Conservation (phyloP, 495 filamentous ascomycete species). For the Hyaloscypha finlandica region DNA sequence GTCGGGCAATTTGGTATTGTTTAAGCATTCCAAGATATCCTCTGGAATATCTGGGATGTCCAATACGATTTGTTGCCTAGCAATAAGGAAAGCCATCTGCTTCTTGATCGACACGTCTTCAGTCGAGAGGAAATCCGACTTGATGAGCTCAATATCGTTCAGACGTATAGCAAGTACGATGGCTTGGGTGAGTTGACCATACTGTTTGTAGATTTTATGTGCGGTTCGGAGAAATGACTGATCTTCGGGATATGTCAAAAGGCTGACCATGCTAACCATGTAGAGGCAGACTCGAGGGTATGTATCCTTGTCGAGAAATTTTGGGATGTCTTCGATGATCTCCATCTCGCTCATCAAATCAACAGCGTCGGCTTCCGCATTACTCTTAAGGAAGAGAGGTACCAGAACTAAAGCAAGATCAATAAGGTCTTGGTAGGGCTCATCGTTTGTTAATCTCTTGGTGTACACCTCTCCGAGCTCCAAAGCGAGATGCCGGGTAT, state of each 20-base stretch:
- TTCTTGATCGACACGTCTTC: conserved; percentile 81
- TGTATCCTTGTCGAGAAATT: conserved; percentile 90
- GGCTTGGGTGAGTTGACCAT: conserved; percentile 89
- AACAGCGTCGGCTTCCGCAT: conserved; percentile 96
- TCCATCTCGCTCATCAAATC: conserved; percentile 96
- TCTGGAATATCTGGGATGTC: conserved; percentile 60
- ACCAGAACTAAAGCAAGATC: conserved; percentile 83
- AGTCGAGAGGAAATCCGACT: conserved; percentile 75
- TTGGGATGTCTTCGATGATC: conserved; percentile 89
- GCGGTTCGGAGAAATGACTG: conserved; percentile 89
- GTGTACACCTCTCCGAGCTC: conserved; percentile 94
- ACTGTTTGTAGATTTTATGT: conserved; percentile 87
- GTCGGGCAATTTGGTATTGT: conserved; percentile 83
- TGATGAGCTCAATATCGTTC: conserved; percentile 80
- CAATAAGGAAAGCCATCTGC: conserved; percentile 92
- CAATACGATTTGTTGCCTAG: conserved; percentile 86
- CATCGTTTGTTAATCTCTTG: conserved; percentile 62
- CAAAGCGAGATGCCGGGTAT: conserved; percentile 90
- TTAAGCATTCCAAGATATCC: conserved; percentile 77
- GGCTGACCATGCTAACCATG: conserved; percentile 98
- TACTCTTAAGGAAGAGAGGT: conserved; percentile 93
- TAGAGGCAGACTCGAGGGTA: conserved; percentile 93
- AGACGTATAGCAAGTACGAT: conserved; percentile 92
- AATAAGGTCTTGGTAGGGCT: conserved; percentile 70
- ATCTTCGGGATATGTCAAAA: conserved; percentile 96